Conservation (phyloP, 2,329 filamentous ascomycete species). For the Thelonectria rubi region DNA sequence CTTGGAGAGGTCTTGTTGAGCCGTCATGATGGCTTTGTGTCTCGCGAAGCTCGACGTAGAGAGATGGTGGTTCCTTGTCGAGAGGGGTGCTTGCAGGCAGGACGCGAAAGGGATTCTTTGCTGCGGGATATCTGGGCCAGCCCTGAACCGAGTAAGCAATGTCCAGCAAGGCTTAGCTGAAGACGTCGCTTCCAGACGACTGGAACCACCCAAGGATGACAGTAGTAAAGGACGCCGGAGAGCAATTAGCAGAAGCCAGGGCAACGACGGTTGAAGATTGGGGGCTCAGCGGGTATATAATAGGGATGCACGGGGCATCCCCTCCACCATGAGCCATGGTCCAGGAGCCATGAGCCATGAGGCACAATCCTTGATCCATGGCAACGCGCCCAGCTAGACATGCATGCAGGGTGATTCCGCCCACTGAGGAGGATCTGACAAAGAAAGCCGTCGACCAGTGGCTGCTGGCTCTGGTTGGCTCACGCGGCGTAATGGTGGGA, state of each 20-base stretch:
- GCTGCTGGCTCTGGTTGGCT: slow-evolving; percentile 36
- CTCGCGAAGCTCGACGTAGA: background rate
- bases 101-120: slow-evolving; percentile 15
- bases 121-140: slow-evolving; percentile 27
- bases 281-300: slow-evolving; percentile 43
- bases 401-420: slow-evolving; percentile 44
- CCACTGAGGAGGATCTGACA: slow-evolving; percentile 36
- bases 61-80: slow-evolving; percentile 9
- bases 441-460: slow-evolving; percentile 25
- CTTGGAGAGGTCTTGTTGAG: slow-evolving; percentile 52
- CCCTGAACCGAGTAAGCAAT: slow-evolving; percentile 26
- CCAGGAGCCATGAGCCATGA: slow-evolving; percentile 3
- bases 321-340: background rate
- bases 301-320: slow-evolving; percentile 21
- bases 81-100: slow-evolving; percentile 9
- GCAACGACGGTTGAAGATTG: slow-evolving; percentile 34
- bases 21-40: slow-evolving; percentile 48
- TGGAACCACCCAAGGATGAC: slow-evolving; percentile 39
- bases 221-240: slow-evolving; percentile 30
- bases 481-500: slow-evolving; percentile 30
- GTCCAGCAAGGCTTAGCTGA: slow-evolving; percentile 30
- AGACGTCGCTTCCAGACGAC: slow-evolving; percentile 34
- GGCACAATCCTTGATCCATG: slow-evolving; percentile 10
- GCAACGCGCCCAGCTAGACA: slow-evolving; percentile 43
- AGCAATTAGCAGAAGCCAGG: slow-evolving; percentile 29